These are phyloP conservation scores for Diplodia corticola DNA, from an alignment of 2,329 filamentous ascomycete species.

Conservation along the genomic window DNA sequence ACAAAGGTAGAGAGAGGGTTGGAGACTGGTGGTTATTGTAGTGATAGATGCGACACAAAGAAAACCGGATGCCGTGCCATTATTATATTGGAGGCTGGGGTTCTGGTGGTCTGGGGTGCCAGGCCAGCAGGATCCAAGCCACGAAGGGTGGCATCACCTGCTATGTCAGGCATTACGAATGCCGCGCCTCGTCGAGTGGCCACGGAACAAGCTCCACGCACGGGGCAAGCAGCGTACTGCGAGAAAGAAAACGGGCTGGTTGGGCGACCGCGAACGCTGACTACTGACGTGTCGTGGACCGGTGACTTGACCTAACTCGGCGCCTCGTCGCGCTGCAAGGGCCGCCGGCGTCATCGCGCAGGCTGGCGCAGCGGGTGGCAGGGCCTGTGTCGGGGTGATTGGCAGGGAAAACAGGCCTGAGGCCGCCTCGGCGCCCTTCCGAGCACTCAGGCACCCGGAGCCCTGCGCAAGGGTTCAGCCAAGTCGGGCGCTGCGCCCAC, in stretches of 20 bases:
- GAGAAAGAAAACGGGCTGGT: constrained; percentile 9
- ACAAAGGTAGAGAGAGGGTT: background rate
- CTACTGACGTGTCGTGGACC: constrained; percentile 17
- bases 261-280: constrained; percentile 8
- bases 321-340: background rate
- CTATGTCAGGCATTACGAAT: constrained; percentile 20
- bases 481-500: constrained; percentile 3
- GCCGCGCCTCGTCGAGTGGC: constrained; percentile 12
- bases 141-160: constrained; percentile 1
- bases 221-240: background rate
- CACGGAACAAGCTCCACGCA: background rate
- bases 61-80: constrained; percentile 5
- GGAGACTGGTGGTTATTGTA: background rate
- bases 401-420: constrained; percentile 1
- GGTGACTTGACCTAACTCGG: constrained; percentile 1
- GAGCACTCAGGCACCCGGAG: constrained; percentile 3
- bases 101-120: background rate
- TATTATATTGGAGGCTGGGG: constrained; percentile 5
- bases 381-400: background rate
- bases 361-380: constrained; percentile 15
- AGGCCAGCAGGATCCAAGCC: constrained; percentile 11
- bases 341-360: constrained; percentile 9
- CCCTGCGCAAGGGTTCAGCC: constrained; percentile 13
- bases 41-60: constrained; percentile 2
- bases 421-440: background rate